Conservation (phyloP, 768 basidiomycete species). For the Psilocybe tampanensis region DNA sequence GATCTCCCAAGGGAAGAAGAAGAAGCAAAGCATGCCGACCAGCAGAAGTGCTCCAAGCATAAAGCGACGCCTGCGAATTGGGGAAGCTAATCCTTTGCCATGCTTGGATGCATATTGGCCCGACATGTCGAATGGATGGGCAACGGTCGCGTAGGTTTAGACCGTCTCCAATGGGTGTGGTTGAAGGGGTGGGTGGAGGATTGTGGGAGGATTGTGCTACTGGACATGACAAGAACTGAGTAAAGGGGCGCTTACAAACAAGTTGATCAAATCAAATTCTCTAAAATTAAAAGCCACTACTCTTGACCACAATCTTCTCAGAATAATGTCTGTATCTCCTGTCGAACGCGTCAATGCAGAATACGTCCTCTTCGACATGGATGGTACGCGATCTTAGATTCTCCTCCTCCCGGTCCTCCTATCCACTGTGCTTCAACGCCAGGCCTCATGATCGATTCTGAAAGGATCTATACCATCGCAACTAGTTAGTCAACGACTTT, state of each 20-base stretch:
- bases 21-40: slow-evolving; percentile 39
- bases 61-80: slow-evolving; percentile 49
- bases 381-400: slow-evolving; percentile 46
- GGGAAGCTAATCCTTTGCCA: slow-evolving; percentile 10
- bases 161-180: not conserved
- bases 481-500: slow-evolving; percentile 56
- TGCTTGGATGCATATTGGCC: slow-evolving; percentile 12
- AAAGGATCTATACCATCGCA: slow-evolving; percentile 74
- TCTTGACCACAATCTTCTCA: not conserved
- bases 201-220: not conserved
- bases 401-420: not conserved
- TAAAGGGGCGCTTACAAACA: not conserved
- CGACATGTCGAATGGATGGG: slow-evolving; percentile 10
- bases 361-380: slow-evolving; percentile 77
- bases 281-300: not conserved
- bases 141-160: not conserved
- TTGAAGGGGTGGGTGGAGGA: not conserved
- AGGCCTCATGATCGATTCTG: slow-evolving; percentile 81
- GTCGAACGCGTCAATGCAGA: slow-evolving; percentile 38
- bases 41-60: slow-evolving; percentile 37
- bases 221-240: too few species aligned
- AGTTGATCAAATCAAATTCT: not conserved
- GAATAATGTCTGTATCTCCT: not conserved
- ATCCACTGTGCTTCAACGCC: slow-evolving; percentile 2
- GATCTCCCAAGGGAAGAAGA: slow-evolving; percentile 46